Evolutionary conservation across 108 stramenopile genomes (phyloP), one percentile per base, ranked within the genome.

Genomic region (Epipyxis sp.): DNA sequence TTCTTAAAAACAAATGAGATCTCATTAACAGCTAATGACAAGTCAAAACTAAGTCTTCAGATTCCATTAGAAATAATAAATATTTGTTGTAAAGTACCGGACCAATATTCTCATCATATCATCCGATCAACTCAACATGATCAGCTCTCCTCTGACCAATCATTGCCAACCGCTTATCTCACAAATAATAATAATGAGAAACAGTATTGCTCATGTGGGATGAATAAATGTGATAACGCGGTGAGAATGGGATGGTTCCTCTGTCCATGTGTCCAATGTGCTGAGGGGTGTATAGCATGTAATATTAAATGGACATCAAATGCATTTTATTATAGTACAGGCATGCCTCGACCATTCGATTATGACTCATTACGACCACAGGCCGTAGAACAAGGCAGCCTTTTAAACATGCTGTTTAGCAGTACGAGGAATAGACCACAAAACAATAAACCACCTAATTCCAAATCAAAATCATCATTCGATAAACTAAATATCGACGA

Each of bases 241-340:
- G 61, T 65, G 61, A 65, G 3, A 3, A 10, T 25, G 6, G 3
- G 34, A 16, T 65, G 61, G 61, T 10, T 37, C 25, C 34, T 16
- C 34, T 65, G 61, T 65, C 61, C 61, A 6, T 65, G 61, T 65
- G 20, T 65, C 6, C 34, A 32, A 6, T 65, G 61, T 65, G 61
- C 61, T 13, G 61, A 65, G 34, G 61, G 34, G 6, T 35, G 61
- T 37, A 32, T 29, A 35, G 61, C 61, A 13, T 65, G 61, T 65
- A 6, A 10, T 32, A 13, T 3, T 16, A 65, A 29, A 10, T 10
- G 10, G 20, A 32, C 34, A 37, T 6, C 61, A 35, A 6, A 65
- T 35, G 30, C 34, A 32, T 65, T 10, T 65, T 6, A 35, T 13
- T 57, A 20, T 20, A 57, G 20, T 16, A 20, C 54, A 16, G 16